Evolutionary conservation across 202 grass and related monocot species (phyloP).

Genomic region (Panicum virgatum): DNA sequence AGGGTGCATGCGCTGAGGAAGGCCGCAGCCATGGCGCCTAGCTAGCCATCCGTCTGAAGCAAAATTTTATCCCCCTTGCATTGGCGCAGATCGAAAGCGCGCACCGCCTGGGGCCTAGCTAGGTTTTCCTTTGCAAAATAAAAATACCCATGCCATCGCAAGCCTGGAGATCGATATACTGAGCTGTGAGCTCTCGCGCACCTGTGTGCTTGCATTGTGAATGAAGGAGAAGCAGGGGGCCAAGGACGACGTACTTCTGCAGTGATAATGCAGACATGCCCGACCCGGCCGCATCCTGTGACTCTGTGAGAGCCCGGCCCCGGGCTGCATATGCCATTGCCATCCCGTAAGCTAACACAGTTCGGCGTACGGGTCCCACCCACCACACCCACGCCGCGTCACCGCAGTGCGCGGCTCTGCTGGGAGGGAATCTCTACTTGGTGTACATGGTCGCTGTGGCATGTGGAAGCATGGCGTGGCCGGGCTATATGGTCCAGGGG

Average conservation of each 20-base stretch:
- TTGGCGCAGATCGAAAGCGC: no score
- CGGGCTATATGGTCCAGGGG: slow-evolving; percentile 34
- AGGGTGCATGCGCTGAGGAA: not conserved
- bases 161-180: no score
- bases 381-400: not conserved
- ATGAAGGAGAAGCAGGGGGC: no score
- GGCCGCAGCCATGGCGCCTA: not conserved
- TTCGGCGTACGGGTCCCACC: slow-evolving; percentile 15
- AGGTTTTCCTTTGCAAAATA: no score
- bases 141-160: no score
- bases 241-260: no score
- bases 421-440: slow-evolving; percentile 24
- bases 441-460: not conserved
- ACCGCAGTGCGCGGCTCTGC: not conserved
- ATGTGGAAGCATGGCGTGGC: not conserved
- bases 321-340: no score
- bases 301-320: no score
- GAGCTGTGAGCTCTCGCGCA: no score
- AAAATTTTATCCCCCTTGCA: not conserved
- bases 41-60: not conserved
- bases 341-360: slow-evolving; percentile 13
- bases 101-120: no score
- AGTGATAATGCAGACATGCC: not conserved
- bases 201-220: no score
- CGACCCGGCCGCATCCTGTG: not conserved